phyloP scores from a whole-genome alignment of 176 grass and related monocot genomes.

The Rhynchospora breviuscula region DNA sequence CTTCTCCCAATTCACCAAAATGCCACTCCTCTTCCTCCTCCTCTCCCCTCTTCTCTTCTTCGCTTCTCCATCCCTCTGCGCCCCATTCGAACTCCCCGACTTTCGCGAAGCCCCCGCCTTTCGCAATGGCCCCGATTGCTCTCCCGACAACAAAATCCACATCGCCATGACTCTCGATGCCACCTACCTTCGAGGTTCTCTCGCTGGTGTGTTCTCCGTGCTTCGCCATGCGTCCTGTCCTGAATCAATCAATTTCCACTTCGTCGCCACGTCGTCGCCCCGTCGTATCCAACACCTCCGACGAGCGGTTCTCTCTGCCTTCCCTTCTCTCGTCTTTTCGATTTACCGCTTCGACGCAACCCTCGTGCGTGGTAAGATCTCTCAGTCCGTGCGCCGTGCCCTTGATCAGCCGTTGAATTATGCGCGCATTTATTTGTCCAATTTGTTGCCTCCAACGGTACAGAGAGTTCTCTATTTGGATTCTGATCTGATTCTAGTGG shows the following conservation, averaged over 20 bases:
- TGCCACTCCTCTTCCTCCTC: conserved; percentile 17
- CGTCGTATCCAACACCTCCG: conserved; percentile 62
- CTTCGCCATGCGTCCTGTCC: conserved; percentile 92
- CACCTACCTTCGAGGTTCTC: conserved; percentile 89
- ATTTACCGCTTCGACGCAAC: conserved; percentile 78
- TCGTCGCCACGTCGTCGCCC: conserved; percentile 61
- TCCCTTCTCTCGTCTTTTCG: conserved; percentile 68
- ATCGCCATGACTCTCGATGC: conserved; percentile 94
- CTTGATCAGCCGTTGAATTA: conserved; percentile 99
- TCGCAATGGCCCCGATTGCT: conserved; percentile 73
- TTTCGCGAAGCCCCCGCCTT: conserved; percentile 88
- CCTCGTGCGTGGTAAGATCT: conserved; percentile 87
- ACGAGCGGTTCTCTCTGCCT: conserved; percentile 52
- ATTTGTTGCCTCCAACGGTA: conserved; percentile 62
- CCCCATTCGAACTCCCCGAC: conserved; percentile 45
- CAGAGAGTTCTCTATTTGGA: conserved; percentile 87
- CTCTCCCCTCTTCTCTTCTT: background rate
- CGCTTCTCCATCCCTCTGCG: conserved; percentile 19
- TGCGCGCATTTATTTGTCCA: conserved; percentile 95
- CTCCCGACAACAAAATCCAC: conserved; percentile 55
- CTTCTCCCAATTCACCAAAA: conserved; percentile 28
- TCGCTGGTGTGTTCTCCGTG: conserved; percentile 83
- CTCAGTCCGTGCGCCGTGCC: conserved; percentile 81
- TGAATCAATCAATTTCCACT: conserved; percentile 86
- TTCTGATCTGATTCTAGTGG: conserved; percentile 86